These are phyloP conservation scores for Hypoxylon lenormandii DNA, from an alignment of 495 filamentous ascomycete genomes.

Conservation along the genomic window DNA sequence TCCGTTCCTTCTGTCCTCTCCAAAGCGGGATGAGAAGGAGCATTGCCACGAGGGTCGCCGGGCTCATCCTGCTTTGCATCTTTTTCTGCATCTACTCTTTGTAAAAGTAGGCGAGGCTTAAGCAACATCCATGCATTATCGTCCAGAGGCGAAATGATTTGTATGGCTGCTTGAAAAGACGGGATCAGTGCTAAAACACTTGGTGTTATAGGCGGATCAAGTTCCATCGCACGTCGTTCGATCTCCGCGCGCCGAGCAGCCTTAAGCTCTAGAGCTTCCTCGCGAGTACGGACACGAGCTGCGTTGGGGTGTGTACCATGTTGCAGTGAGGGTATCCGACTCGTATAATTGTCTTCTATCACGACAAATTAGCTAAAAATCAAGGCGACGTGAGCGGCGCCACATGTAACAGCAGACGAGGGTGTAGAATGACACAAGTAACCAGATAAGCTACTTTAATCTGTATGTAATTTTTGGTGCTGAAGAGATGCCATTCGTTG, in stretches of 20 bases:
- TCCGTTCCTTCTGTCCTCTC: conserved; percentile 16
- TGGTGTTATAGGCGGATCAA: conserved; percentile 71
- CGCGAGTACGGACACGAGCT: conserved; percentile 56
- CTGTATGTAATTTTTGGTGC: conserved; percentile 11
- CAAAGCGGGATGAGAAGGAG: conserved; percentile 19
- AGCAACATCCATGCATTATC: conserved; percentile 74
- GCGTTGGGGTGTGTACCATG: conserved; percentile 15
- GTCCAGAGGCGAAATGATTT: conserved; percentile 71
- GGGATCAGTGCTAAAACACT: conserved; percentile 72
- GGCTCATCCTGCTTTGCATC: conserved; percentile 30
- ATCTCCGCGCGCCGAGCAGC: conserved; percentile 72
- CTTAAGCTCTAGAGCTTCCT: conserved; percentile 66
- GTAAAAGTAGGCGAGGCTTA: conserved; percentile 72
- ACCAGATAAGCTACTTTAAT: conserved; percentile 2
- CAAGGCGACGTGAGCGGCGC: background rate
- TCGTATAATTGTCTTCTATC: conserved; percentile 9
- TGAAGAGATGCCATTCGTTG: conserved; percentile 3
- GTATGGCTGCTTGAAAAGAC: conserved; percentile 75
- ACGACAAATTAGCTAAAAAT: conserved; percentile 2
- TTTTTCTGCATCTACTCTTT: conserved; percentile 66
- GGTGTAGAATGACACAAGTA: conserved; percentile 1
- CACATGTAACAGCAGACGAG: conserved; percentile 2
- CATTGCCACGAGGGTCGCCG: background rate
- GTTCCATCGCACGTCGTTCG: conserved; percentile 70
- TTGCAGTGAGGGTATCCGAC: background rate